These are phyloP conservation scores for Fallopia convolvulus DNA, from an alignment of 148 eudicot species.

Conservation along the genomic window DNA sequence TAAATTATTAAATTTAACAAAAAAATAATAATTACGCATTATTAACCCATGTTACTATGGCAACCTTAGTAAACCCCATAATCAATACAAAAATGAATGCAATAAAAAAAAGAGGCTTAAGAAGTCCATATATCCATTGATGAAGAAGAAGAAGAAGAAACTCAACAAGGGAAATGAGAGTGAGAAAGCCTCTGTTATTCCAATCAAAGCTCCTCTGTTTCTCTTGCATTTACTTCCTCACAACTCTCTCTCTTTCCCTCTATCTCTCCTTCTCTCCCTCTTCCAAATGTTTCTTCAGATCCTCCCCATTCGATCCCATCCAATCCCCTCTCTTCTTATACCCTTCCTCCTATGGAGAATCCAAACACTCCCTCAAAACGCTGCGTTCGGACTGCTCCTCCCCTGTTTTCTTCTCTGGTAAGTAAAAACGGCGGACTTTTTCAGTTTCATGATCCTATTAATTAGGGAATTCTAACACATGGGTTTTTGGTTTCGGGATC, in stretches of 20 bases:
- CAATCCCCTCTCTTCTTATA: slow-evolving; percentile 66
- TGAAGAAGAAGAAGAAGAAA: neutral
- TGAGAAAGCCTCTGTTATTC: slow-evolving; percentile 31
- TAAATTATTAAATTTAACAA: too few relatives aligned
- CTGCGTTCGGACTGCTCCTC: slow-evolving; percentile 63
- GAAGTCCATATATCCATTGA: neutral
- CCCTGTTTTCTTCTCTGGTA: slow-evolving; percentile 89
- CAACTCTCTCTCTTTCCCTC: slow-evolving; percentile 47
- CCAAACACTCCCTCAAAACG: slow-evolving; percentile 78
- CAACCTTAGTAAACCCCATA: neutral
- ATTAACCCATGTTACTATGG: too few relatives aligned
- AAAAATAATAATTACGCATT: too few relatives aligned
- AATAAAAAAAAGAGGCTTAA: neutral
- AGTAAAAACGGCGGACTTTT: neutral
- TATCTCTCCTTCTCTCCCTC: slow-evolving; percentile 53
- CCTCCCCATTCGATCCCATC: slow-evolving; percentile 58
- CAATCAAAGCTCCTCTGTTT: slow-evolving; percentile 77
- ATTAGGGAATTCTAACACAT: neutral
- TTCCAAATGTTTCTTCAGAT: slow-evolving; percentile 66
- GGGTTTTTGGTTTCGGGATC: neutral
- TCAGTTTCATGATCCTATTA: neutral
- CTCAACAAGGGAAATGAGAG: neutral
- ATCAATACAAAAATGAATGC: neutral
- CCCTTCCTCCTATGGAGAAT: slow-evolving; percentile 74
- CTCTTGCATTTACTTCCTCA: slow-evolving; percentile 56